Conservation (phyloP, 805 yeast species). For the Jamesozyma hellenica region DNA sequence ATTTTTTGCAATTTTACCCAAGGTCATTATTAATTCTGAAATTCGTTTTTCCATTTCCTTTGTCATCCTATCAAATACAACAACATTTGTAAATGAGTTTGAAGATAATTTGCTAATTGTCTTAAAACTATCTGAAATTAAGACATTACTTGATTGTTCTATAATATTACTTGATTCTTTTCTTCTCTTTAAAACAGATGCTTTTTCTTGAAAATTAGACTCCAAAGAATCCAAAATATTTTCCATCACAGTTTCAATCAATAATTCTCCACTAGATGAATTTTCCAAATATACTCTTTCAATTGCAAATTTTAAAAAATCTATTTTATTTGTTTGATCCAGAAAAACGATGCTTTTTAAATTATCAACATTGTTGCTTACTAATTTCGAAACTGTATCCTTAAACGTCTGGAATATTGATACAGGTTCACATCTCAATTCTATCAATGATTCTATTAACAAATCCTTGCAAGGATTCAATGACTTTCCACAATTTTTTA, state of each 20-base stretch:
- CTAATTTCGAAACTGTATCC: slow-evolving; percentile 2
- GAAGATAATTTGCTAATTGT: background rate
- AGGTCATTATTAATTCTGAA: slow-evolving; percentile 9
- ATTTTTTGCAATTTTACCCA: slow-evolving; percentile 12
- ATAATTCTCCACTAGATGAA: background rate
- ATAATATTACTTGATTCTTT: slow-evolving; percentile 5
- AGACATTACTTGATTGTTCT: slow-evolving; percentile 16
- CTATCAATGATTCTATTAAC: slow-evolving; percentile 10
- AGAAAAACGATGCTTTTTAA: slow-evolving; percentile 7
- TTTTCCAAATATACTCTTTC: background rate
- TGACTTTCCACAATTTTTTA: slow-evolving; percentile 11
- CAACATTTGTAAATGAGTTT: background rate
- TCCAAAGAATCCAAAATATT: background rate
- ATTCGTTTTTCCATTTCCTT: slow-evolving; percentile 14
- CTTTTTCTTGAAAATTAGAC: background rate
- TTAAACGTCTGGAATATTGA: slow-evolving; percentile 5
- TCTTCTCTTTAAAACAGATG: background rate
- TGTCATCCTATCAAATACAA: slow-evolving; percentile 7
- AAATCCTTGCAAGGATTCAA: slow-evolving; percentile 14
- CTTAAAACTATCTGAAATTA: slow-evolving; percentile 7
- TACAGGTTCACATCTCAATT: slow-evolving; percentile 8
- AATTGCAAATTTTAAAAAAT: slow-evolving; percentile 9
- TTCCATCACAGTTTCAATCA: background rate
- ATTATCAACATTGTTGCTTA: slow-evolving; percentile 4
- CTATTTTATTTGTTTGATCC: slow-evolving; percentile 7